phyloP scores from a whole-genome alignment of 805 yeast species.

The Henningerozyma blattae region DNA sequence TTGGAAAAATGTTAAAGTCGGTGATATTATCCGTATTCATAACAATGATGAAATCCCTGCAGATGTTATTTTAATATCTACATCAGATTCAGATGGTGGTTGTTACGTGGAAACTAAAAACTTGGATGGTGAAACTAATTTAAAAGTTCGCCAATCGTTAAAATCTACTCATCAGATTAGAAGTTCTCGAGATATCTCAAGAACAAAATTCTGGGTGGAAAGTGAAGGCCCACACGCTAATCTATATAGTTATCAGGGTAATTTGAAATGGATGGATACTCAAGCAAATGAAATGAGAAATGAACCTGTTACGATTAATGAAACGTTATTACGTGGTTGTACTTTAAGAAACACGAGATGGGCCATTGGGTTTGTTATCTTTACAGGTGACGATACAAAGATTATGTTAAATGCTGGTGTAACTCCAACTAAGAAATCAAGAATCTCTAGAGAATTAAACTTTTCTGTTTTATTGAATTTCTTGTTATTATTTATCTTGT shows the following conservation, averaged over 20 bases:
- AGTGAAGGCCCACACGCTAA: constrained; percentile 79
- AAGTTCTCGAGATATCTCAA: constrained; percentile 36
- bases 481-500: constrained; percentile 46
- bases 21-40: constrained; percentile 59
- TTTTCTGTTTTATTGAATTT: constrained; percentile 60
- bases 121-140: constrained; percentile 70
- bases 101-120: constrained; percentile 75
- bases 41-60: constrained; percentile 76
- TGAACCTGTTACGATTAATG: constrained; percentile 61
- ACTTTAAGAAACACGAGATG: constrained; percentile 71
- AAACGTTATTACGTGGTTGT: constrained; percentile 63
- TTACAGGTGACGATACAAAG: constrained; percentile 71
- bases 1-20: constrained; percentile 66
- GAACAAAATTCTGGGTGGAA: constrained; percentile 54
- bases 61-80: constrained; percentile 49
- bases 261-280: constrained; percentile 37
- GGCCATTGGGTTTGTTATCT: constrained; percentile 66
- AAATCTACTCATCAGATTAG: constrained; percentile 43
- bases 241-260: constrained; percentile 67
- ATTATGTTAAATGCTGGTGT: constrained; percentile 72
- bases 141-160: constrained; percentile 65
- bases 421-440: constrained; percentile 67
- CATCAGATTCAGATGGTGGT: constrained; percentile 56
- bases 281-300: constrained; percentile 22
- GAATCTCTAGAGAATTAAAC: constrained; percentile 63